Evolutionary conservation across 2,329 filamentous ascomycete species (phyloP).

Genomic region (Penicillium decumbens): DNA sequence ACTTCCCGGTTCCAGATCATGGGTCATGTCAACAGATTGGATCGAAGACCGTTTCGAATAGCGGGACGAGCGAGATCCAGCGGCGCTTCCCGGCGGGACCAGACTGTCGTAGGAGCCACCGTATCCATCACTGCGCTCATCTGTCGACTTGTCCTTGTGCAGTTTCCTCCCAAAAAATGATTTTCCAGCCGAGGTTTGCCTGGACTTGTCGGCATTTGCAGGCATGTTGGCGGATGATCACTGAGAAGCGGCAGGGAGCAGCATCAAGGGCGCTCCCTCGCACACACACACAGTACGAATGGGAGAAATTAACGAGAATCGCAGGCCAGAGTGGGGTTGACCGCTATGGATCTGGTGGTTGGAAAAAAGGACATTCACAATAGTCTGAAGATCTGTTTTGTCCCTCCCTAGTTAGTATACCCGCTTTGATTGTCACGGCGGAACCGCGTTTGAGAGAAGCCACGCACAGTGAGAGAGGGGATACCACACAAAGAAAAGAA

Average conservation of each 20-base stretch:
- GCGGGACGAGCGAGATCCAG: constrained; percentile 66
- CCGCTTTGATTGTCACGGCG: constrained; percentile 15
- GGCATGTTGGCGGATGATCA: constrained; percentile 45
- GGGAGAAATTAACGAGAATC: constrained; percentile 1
- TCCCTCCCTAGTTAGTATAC: constrained; percentile 25
- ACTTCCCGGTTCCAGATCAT: constrained; percentile 56
- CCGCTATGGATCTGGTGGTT: constrained; percentile 15
- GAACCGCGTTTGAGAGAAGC: constrained; percentile 6
- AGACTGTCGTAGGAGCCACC: constrained; percentile 53
- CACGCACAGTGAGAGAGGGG: neutral
- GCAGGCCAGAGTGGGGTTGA: constrained; percentile 10
- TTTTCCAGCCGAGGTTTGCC: constrained; percentile 74
- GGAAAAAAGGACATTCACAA: constrained; percentile 21
- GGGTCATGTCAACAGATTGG: constrained; percentile 65
- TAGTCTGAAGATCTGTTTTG: constrained; percentile 14
- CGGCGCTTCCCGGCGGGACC: constrained; percentile 57
- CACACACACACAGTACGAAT: constrained; percentile 9
- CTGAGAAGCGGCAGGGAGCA: constrained; percentile 31
- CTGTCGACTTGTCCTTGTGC: constrained; percentile 70
- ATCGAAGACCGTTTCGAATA: constrained; percentile 68
- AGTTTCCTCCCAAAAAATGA: constrained; percentile 80
- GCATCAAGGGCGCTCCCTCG: constrained; percentile 29
- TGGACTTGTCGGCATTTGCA: constrained; percentile 63
- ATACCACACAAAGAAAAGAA: constrained; percentile 17
- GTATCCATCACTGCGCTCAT: constrained; percentile 59